Evolutionary conservation across 2,329 filamentous ascomycete species (phyloP).

Genomic region (Sporothrix pallida): DNA sequence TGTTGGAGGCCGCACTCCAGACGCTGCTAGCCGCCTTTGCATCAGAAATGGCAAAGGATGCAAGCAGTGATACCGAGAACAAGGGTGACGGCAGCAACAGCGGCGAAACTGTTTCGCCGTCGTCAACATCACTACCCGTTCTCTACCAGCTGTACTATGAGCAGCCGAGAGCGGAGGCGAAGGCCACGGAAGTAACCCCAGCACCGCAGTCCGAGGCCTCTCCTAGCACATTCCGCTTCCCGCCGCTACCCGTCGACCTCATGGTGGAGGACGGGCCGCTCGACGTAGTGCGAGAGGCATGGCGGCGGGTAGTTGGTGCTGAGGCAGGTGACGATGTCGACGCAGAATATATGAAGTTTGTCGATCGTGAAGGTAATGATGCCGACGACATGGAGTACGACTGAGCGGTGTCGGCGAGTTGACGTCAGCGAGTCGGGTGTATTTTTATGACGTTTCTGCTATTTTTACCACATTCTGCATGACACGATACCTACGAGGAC

Average conservation of each 20-base stretch:
- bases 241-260: conserved; percentile 66
- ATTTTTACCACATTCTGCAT: not conserved
- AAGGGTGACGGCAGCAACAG: conserved; percentile 36
- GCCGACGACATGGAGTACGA: conserved; percentile 51
- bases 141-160: conserved; percentile 64
- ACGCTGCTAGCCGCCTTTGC: conserved; percentile 46
- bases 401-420: conserved; percentile 1
- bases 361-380: conserved; percentile 70
- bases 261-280: conserved; percentile 76
- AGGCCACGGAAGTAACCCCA: not conserved
- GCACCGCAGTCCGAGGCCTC: not conserved
- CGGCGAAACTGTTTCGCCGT: not conserved
- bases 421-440: conserved; percentile 3
- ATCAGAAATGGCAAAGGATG: no score
- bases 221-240: conserved; percentile 56
- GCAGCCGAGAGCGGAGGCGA: conserved; percentile 48
- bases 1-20: conserved; percentile 51
- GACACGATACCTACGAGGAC: conserved; percentile 22
- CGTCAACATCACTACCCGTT: conserved; percentile 40
- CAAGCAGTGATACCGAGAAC: conserved; percentile 45
- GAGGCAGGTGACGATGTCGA: conserved; percentile 44
- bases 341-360: conserved; percentile 74
- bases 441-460: not conserved
- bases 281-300: conserved; percentile 70
- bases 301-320: conserved; percentile 66